Percentiles rank a stretch among this genome's conserved stretches.
Conservation (phyloP, 2,329 filamentous ascomycete species). For the Emergomyces pasteurianus region DNA sequence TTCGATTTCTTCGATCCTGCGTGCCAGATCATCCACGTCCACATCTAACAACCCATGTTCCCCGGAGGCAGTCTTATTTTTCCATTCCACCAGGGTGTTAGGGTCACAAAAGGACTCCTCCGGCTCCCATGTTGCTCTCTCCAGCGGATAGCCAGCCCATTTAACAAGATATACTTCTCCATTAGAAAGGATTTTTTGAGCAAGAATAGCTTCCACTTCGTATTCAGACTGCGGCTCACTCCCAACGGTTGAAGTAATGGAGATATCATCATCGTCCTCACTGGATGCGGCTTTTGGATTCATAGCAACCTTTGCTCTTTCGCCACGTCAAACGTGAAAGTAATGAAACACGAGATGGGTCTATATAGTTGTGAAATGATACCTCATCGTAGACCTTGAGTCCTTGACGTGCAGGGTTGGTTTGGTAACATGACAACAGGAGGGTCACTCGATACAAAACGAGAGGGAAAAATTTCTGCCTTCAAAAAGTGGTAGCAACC, state of each 20-base stretch:
- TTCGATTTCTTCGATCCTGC: slow-evolving; percentile 13
- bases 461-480: not conserved
- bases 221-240: slow-evolving; percentile 39
- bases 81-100: slow-evolving; percentile 31
- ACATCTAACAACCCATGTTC: slow-evolving; percentile 22
- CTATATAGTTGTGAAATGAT: not conserved
- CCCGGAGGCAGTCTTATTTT: slow-evolving; percentile 21
- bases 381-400: not conserved
- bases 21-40: slow-evolving; percentile 22
- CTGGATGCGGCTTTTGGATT: slow-evolving; percentile 1
- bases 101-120: slow-evolving; percentile 27
- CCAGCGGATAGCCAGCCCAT: slow-evolving; percentile 49
- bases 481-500: too few relatives aligned
- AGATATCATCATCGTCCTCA: slow-evolving; percentile 44
- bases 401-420: not conserved
- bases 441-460: not conserved
- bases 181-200: slow-evolving; percentile 28
- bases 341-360: not conserved
- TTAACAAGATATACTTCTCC: slow-evolving; percentile 46
- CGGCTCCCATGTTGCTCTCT: slow-evolving; percentile 47
- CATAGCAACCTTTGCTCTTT: not conserved
- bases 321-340: not conserved
- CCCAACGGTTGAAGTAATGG: slow-evolving; percentile 41
- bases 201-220: slow-evolving; percentile 43
- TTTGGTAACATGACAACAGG: not conserved